Conservation (phyloP, 179 eudicot species). For the Beta corolliflora region DNA sequence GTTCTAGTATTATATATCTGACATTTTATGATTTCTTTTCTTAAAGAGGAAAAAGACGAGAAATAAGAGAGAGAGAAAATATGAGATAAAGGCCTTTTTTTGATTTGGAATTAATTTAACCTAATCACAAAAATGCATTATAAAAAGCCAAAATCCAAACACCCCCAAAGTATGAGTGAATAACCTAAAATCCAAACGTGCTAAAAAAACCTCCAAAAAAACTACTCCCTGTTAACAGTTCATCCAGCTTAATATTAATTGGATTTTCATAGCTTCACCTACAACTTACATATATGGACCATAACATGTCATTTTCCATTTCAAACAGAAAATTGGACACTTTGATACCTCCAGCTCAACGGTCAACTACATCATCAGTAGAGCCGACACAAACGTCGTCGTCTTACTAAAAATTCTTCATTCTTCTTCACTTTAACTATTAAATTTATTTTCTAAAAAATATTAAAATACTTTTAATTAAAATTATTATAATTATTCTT, state of each 20-base stretch:
- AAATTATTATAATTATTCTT: neutral
- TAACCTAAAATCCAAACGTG: neutral
- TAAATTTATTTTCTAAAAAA: no score
- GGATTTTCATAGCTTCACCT: neutral
- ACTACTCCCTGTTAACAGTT: neutral
- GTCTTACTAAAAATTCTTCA: neutral
- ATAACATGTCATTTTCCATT: conserved; percentile 8
- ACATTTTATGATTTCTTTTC: no score
- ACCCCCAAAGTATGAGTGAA: no score
- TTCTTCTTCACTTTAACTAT: no score
- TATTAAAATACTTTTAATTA: no score
- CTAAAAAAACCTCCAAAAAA: neutral
- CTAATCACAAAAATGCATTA: no score
- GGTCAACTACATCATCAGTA: neutral
- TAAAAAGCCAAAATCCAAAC: no score
- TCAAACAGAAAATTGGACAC: neutral
- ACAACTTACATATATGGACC: conserved; percentile 1
- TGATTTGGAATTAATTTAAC: no score
- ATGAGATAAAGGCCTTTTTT: neutral
- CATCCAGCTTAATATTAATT: conserved; percentile 3
- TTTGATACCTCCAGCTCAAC: conserved; percentile 38
- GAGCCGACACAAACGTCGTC: conserved; percentile 22
- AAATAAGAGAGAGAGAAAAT: neutral
- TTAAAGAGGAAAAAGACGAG: no score
- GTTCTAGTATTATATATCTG: no score